These are phyloP conservation scores for Chenopodium suecicum DNA, from an alignment of 148 eudicot species.

Conservation along the genomic window DNA sequence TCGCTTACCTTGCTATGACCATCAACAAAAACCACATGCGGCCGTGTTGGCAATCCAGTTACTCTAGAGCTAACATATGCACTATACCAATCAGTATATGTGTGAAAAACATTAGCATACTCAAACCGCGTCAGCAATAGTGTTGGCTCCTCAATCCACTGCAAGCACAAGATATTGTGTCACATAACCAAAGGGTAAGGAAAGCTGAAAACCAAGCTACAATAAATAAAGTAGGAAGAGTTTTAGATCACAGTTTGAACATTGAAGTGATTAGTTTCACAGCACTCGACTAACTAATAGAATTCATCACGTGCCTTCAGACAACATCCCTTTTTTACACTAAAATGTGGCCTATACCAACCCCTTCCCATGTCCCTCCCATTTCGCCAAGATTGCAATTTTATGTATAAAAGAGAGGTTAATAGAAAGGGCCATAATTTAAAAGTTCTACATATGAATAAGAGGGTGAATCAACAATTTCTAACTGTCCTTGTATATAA, in stretches of 20 bases:
- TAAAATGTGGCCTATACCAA: not conserved
- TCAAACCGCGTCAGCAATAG: slow-evolving; percentile 84
- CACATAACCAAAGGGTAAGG: not conserved
- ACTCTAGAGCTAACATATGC: slow-evolving; percentile 87
- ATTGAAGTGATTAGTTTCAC: not conserved
- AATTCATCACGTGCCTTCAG: not conserved
- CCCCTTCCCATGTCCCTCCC: not conserved
- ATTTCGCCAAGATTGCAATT: not conserved
- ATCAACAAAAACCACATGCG: slow-evolving; percentile 83
- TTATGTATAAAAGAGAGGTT: not conserved
- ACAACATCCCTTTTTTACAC: not conserved
- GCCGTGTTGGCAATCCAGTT: slow-evolving; percentile 84
- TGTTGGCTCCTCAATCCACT: slow-evolving; percentile 98
- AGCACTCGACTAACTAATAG: not conserved
- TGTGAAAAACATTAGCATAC: slow-evolving; percentile 95
- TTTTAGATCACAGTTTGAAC: not conserved
- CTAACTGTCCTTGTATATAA: not conserved
- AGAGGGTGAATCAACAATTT: not conserved
- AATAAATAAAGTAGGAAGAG: not conserved
- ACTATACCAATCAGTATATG: slow-evolving; percentile 92
- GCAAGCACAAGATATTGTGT: slow-evolving; percentile 23
- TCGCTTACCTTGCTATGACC: slow-evolving; percentile 77
- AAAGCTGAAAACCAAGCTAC: not conserved
- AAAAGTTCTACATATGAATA: not conserved
- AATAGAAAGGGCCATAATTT: not conserved